Conservation (phyloP, 148 eudicot genomes). For the Vaccinium vitisidaea region DNA sequence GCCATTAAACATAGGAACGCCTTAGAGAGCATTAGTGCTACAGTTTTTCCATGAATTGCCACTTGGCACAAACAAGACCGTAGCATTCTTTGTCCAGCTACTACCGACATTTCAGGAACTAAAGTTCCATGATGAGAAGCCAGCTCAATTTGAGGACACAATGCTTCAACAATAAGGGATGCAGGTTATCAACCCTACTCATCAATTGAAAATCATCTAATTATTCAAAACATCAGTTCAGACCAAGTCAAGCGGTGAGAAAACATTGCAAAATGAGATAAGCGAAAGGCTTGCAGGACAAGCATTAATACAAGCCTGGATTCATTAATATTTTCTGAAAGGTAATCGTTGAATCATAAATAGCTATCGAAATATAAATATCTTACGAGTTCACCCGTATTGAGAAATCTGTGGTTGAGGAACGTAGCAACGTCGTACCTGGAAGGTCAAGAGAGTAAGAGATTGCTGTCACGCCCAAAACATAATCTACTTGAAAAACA, state of each 20-base stretch:
- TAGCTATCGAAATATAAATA: constrained; percentile 1
- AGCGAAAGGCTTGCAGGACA: neutral
- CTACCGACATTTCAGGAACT: neutral
- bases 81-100: neutral
- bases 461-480: neutral
- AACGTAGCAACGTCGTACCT: constrained; percentile 90
- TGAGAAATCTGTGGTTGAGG: constrained; percentile 56
- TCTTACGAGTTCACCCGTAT: constrained; percentile 77
- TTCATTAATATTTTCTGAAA: neutral
- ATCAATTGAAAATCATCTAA: neutral
- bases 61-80: too few species aligned
- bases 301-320: neutral
- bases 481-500: neutral
- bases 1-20: too few species aligned
- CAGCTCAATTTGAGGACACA: neutral
- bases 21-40: too few species aligned
- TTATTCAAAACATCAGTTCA: neutral
- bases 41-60: too few species aligned
- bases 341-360: neutral
- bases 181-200: neutral
- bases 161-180: neutral
- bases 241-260: neutral
- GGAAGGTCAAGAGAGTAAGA: constrained; percentile 23
- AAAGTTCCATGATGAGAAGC: neutral
- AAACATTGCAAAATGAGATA: too few species aligned